Conservation (phyloP, 2,329 filamentous ascomycete species). For the Iodosphaeria phyllophila region DNA sequence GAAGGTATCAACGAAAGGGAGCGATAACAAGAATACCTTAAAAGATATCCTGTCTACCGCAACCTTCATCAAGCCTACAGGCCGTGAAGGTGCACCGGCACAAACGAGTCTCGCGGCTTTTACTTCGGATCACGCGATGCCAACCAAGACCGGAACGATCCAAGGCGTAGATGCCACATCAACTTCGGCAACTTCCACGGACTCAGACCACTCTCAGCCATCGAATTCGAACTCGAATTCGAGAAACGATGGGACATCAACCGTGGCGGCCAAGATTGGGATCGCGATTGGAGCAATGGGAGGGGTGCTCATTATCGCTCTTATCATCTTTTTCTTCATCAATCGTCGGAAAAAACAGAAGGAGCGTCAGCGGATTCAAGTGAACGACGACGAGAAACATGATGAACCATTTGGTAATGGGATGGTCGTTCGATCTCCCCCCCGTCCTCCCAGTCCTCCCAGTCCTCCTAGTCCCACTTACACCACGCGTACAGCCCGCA, state of each 20-base stretch:
- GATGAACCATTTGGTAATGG: conserved; percentile 20
- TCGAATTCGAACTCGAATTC: too few species aligned
- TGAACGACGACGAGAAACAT: conserved; percentile 45
- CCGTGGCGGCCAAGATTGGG: conserved; percentile 47
- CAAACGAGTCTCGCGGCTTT: too few species aligned
- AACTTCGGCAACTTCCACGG: too few species aligned
- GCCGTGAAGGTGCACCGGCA: too few species aligned
- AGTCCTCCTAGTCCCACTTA: conserved; percentile 8
- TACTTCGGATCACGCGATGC: too few species aligned
- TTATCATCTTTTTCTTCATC: conserved; percentile 54
- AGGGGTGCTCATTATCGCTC: conserved; percentile 44
- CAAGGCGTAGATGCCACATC: too few species aligned
- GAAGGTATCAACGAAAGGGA: too few species aligned
- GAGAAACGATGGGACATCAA: conserved; percentile 15
- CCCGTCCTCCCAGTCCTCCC: conserved; percentile 13
- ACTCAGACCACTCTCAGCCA: too few species aligned
- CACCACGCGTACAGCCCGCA: conserved; percentile 20
- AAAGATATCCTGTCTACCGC: too few species aligned
- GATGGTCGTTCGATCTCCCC: conserved; percentile 7
- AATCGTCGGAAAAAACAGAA: conserved; percentile 51
- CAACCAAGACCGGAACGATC: too few species aligned
- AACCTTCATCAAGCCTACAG: too few species aligned
- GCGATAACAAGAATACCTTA: too few species aligned
- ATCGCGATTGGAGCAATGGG: conserved; percentile 68
- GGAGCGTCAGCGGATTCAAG: conserved; percentile 24